A percentile compares a stretch with the other conserved stretches of the same genome.
These are phyloP conservation scores for Tuber brumale DNA, from an alignment of 495 filamentous ascomycete species.

Conservation along the genomic window DNA sequence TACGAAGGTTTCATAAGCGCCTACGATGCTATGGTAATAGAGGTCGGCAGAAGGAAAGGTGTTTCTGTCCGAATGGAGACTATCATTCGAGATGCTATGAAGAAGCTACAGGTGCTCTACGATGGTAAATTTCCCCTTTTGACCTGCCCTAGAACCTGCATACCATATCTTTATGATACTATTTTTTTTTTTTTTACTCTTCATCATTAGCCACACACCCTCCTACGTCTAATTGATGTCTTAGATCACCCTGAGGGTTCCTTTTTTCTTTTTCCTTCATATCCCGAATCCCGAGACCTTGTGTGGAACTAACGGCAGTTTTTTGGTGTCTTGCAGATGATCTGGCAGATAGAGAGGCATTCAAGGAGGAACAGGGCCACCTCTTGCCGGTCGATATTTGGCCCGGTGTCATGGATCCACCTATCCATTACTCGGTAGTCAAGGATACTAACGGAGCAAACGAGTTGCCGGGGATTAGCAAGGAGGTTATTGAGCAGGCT, in stretches of 20 bases:
- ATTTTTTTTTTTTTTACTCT: background rate
- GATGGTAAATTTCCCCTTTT: constrained; percentile 45
- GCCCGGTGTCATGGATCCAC: constrained; percentile 61
- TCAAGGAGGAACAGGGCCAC: constrained; percentile 74
- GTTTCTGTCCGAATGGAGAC: constrained; percentile 65
- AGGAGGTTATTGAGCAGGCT: constrained; percentile 53
- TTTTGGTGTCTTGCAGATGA: constrained; percentile 48
- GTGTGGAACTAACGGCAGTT: constrained; percentile 2
- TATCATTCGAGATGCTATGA: constrained; percentile 66
- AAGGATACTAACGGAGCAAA: constrained; percentile 43
- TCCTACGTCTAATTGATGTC: background rate
- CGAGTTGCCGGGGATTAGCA: constrained; percentile 52
- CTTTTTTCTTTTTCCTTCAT: background rate
- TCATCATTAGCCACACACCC: background rate
- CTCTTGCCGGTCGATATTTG: constrained; percentile 85
- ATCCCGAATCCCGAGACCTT: background rate
- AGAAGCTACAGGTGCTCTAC: constrained; percentile 67
- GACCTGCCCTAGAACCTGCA: background rate
- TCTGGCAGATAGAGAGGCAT: constrained; percentile 64
- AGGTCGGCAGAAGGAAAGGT: constrained; percentile 65
- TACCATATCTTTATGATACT: background rate
- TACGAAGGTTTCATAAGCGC: constrained; percentile 78
- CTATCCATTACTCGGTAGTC: constrained; percentile 53
- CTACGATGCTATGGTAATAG: constrained; percentile 76
- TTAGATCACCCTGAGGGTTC: background rate